A percentile compares a stretch with the other conserved stretches of the same genome.
Evolutionary conservation across 2,329 filamentous ascomycete species (phyloP).

Genomic region (Aquanectria penicillioides): DNA sequence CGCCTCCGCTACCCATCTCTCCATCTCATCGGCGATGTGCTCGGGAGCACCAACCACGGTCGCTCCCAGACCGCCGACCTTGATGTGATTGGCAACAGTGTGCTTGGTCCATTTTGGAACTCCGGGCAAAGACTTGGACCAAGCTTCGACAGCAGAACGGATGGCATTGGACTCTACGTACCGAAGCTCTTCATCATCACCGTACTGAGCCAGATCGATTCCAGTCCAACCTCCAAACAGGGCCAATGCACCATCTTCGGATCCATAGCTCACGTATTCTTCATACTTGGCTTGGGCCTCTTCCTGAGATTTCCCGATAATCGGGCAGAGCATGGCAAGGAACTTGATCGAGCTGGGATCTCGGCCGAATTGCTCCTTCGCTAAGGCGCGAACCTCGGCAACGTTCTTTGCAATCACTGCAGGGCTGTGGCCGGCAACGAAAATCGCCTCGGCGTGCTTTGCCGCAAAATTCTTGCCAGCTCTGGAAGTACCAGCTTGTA

Average conservation of each 20-base stretch:
- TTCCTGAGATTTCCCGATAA: constrained; percentile 68
- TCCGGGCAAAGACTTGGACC: constrained; percentile 51
- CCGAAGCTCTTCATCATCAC: constrained; percentile 70
- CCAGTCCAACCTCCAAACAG: constrained; percentile 76
- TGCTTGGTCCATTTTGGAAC: constrained; percentile 38
- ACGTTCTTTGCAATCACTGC: constrained; percentile 64
- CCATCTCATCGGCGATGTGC: constrained; percentile 46
- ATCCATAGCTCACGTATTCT: constrained; percentile 65
- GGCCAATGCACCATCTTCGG: constrained; percentile 69
- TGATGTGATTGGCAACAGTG: constrained; percentile 46
- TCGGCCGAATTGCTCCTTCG: constrained; percentile 58
- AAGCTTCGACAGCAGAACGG: constrained; percentile 59
- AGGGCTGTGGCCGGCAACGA: constrained; percentile 68
- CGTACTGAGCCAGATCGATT: constrained; percentile 69
- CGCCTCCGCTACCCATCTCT: constrained; percentile 57
- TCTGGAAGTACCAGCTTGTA: constrained; percentile 72
- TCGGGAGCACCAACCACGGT: constrained; percentile 45
- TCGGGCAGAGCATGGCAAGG: constrained; percentile 65
- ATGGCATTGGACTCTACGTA: constrained; percentile 71
- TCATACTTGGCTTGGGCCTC: constrained; percentile 62
- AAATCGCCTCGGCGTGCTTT: constrained; percentile 72
- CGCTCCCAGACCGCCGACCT: constrained; percentile 45
- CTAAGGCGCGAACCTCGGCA: constrained; percentile 64
- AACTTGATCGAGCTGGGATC: constrained; percentile 69
- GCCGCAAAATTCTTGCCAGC: constrained; percentile 69